Evolutionary conservation across 257 asterid genomes (phyloP), one percentile per base, ranked within the genome.

Genomic region (Plantago major): DNA sequence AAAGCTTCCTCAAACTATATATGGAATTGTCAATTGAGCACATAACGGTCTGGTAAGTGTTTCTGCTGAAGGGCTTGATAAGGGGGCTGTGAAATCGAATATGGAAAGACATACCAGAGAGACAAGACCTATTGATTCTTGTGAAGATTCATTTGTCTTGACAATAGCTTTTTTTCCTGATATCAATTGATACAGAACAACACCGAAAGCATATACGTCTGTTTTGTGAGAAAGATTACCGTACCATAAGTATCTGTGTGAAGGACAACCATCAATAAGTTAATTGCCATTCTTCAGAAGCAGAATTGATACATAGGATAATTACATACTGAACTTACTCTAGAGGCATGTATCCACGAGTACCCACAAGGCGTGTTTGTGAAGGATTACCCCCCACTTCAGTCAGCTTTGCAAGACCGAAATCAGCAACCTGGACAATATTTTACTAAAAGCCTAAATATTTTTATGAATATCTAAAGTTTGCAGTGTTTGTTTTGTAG

Each of bases 191-290:
- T 79, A 82, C 40, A 89, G 91, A 57, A 86, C 97, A 15, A 89
- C 97, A 5, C 97, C 97, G 16, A 86, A 84, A 38, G 97, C 97
- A 46, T 82, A 89, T 14, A 89, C 97, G 26, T 89, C 97, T 7
- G 76, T 66, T 73, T 84, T 89, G 0, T 84, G 79, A 19, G 97
- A 81, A 56, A 89, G 82, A 17, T 89, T 86, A 26, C 95, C 97
- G 60, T 77, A 84, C 28, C 86, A 91, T 0, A 87, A 89, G 47
- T 89, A 89, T 74, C 97, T 89, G 78, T 47, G 66, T 18, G 11
- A 58, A 70, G 49, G 6, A 37, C 16, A 60, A 42, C 16, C 26
- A 13, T 11, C 14, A 17, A 51, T 33, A 33, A 33, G 40, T 33
- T 33, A 33, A 1, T 22, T 33, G 40, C 6, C 40, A 33, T 33